phyloP scores from a whole-genome alignment of 2,329 filamentous ascomycete species.

The Trichoderma cornu-damae region DNA sequence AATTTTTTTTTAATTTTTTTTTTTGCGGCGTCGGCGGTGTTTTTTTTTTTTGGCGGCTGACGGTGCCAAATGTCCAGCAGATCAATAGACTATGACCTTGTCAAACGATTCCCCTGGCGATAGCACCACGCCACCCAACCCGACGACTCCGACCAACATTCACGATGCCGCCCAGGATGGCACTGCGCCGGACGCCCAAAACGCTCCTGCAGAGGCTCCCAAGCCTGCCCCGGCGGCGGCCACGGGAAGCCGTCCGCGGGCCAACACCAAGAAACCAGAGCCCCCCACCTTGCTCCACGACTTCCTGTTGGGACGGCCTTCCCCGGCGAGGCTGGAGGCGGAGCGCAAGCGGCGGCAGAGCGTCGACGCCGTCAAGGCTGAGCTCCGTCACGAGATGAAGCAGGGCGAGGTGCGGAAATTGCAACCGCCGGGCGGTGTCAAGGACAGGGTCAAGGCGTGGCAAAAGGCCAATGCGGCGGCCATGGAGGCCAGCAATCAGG shows the following conservation, averaged over 20 bases:
- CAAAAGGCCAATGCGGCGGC: slow-evolving; percentile 71
- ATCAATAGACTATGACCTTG: slow-evolving; percentile 24
- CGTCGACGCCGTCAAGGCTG: slow-evolving; percentile 54
- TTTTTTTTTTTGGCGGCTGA: too few species aligned
- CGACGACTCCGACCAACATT: slow-evolving; percentile 15
- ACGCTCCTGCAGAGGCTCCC: slow-evolving; percentile 29
- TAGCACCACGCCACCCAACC: slow-evolving; percentile 21
- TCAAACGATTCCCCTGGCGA: slow-evolving; percentile 21
- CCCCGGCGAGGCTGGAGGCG: slow-evolving; percentile 51
- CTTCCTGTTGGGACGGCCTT: slow-evolving; percentile 53
- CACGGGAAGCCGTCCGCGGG: slow-evolving; percentile 29
- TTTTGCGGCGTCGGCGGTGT: too few species aligned
- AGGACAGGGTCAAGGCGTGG: slow-evolving; percentile 77
- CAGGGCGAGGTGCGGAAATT: slow-evolving; percentile 54
- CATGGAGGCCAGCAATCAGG: slow-evolving; percentile 47
- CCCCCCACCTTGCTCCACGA: slow-evolving; percentile 48
- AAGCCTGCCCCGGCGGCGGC: slow-evolving; percentile 41
- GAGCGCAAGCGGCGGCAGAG: slow-evolving; percentile 51
- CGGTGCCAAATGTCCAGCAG: not conserved
- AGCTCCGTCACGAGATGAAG: slow-evolving; percentile 49
- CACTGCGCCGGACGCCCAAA: slow-evolving; percentile 17
- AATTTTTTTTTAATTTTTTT: too few species aligned
- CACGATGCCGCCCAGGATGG: slow-evolving; percentile 2
- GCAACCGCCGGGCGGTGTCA: slow-evolving; percentile 62
- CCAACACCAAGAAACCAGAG: slow-evolving; percentile 36